These are phyloP conservation scores for Tuber microsphaerosporum DNA, from an alignment of 495 filamentous ascomycete species.

Conservation along the genomic window DNA sequence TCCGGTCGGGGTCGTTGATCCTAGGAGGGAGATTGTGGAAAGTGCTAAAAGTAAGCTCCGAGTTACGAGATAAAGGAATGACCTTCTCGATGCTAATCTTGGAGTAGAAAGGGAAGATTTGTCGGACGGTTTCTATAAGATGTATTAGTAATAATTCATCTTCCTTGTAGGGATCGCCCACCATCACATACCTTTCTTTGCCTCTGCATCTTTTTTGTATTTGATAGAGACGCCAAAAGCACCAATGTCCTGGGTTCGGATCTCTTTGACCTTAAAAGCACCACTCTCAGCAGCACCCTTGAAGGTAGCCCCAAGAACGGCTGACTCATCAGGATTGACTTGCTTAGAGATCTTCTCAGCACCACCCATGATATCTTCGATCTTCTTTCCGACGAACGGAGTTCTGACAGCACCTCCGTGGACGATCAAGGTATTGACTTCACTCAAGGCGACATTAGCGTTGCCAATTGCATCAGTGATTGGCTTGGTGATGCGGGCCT, in stretches of 20 bases:
- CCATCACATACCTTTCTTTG: slow-evolving; percentile 34
- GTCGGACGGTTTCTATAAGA: slow-evolving; percentile 50
- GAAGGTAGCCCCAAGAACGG: slow-evolving; percentile 94
- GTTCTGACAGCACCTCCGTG: slow-evolving; percentile 86
- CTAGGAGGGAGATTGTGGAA: slow-evolving; percentile 58
- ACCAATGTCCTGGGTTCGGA: slow-evolving; percentile 66
- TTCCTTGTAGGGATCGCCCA: not conserved
- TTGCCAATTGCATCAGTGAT: slow-evolving; percentile 66
- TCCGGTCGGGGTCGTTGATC: slow-evolving; percentile 42
- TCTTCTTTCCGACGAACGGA: slow-evolving; percentile 84
- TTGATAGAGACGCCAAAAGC: slow-evolving; percentile 65
- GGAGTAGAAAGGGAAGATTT: slow-evolving; percentile 72
- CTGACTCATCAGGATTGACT: slow-evolving; percentile 95
- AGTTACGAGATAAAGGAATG: slow-evolving; percentile 74
- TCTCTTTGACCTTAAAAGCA: slow-evolving; percentile 95
- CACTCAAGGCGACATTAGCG: slow-evolving; percentile 63
- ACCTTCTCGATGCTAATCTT: slow-evolving; percentile 74
- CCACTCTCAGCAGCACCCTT: slow-evolving; percentile 84
- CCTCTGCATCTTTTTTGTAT: slow-evolving; percentile 48
- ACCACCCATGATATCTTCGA: slow-evolving; percentile 67
- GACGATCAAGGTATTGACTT: slow-evolving; percentile 85
- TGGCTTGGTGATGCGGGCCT: slow-evolving; percentile 59
- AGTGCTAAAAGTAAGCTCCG: slow-evolving; percentile 76
- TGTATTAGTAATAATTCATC: slow-evolving; percentile 43
- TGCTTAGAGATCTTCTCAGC: slow-evolving; percentile 78